Base-by-base conservation (phyloP, 768 basidiomycete genomes). In the Hypsizygus marmoreus region DNA sequence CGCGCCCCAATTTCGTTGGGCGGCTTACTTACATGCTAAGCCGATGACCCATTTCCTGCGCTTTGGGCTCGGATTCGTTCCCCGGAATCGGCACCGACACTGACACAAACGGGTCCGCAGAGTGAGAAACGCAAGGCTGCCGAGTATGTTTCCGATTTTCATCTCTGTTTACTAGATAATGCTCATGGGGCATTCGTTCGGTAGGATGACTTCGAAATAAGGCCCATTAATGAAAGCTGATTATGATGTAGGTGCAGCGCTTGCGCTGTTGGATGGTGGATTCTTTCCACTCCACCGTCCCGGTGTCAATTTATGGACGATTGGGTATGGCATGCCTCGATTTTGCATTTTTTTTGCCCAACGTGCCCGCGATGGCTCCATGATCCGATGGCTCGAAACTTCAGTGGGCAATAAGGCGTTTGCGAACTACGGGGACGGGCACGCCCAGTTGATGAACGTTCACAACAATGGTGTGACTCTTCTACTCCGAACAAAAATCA, bases 211-310 rank as follows among this genome's bases (percentile, higher is more conserved):
- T n/a, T n/a, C n/a, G n/a, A n/a, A n/a, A n/a, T n/a, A n/a, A n/a
- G n/a, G n/a, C n/a, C n/a, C n/a, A n/a, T n/a, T n/a, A n/a, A n/a
- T n/a, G n/a, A n/a, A n/a, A n/a, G n/a, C n/a, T n/a, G n/a, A n/a
- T 22, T 17, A 20, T 38, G 24, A 29, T 55, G n/a, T 58, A 68
- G 67, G 69, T 30, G 70, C 64, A 36, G 70, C 73, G 4, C 53
- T 72, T 20, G 61, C 68, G 16, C 67, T 81, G 4, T 62, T 81
- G 29, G 77, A 80, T 43, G 65, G 74, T 5, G 65, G 81, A n/a
- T 79, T 70, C 57, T 68, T 82, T 4, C 75, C 76, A n/a, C 60
- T 79, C 17, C 73, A 79, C 45, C 59, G 83, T 24, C 68, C 77
- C 2, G 62, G 56, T 9, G 66, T 70, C 3, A 62, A 64, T 6